These are phyloP conservation scores for Maudiozyma barnettii DNA, from an alignment of 805 yeast species.

Conservation along the genomic window DNA sequence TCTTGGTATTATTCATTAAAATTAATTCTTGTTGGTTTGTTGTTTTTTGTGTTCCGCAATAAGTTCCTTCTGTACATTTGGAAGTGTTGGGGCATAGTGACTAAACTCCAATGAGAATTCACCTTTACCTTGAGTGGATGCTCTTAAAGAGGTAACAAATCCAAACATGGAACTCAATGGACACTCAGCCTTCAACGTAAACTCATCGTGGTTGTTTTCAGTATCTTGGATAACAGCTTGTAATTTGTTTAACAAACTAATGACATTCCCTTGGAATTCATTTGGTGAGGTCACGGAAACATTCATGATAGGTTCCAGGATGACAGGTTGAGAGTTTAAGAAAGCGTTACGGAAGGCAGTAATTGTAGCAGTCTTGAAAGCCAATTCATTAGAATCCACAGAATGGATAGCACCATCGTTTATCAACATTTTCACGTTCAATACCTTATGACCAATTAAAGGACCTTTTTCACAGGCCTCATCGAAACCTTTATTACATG, in stretches of 20 bases:
- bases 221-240: constrained; percentile 91
- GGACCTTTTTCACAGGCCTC: constrained; percentile 96
- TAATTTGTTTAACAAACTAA: constrained; percentile 83
- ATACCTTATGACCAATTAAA: constrained; percentile 83
- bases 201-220: constrained; percentile 89
- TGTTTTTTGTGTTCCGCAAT: constrained; percentile 73
- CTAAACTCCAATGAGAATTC: constrained; percentile 93
- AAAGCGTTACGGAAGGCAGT: constrained; percentile 91
- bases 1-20: neutral
- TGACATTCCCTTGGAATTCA: constrained; percentile 91
- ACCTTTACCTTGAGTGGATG: constrained; percentile 97
- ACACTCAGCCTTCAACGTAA: constrained; percentile 88
- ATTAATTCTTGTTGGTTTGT: constrained; percentile 28
- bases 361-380: constrained; percentile 87
- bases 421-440: constrained; percentile 86
- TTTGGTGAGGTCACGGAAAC: constrained; percentile 89
- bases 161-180: constrained; percentile 96
- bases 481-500: constrained; percentile 92
- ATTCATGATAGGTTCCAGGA: constrained; percentile 93
- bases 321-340: constrained; percentile 70
- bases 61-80: constrained; percentile 82
- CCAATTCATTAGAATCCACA: constrained; percentile 92
- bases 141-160: constrained; percentile 89
- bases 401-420: constrained; percentile 97
- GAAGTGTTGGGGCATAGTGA: constrained; percentile 82